Conservation (phyloP, 2,329 filamentous ascomycete genomes). For the Davidsoniella virescens region DNA sequence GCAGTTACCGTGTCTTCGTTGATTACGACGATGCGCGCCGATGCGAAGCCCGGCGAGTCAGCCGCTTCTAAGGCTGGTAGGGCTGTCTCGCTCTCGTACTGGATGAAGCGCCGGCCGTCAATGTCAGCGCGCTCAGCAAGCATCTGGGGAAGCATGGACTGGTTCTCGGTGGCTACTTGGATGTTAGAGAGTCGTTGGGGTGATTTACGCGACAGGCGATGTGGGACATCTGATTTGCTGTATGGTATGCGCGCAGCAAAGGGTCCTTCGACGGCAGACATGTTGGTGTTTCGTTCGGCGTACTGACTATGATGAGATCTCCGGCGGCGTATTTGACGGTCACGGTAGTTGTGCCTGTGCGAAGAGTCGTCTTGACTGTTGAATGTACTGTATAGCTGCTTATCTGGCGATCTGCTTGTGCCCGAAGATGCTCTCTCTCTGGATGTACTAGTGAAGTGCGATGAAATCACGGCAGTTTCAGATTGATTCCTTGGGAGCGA, state of each 20-base stretch:
- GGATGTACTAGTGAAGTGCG: no score
- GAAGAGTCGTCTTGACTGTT: no score
- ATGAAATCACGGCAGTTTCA: no score
- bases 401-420: no score
- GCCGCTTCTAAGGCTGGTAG: not conserved
- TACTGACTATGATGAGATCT: no score
- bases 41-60: not conserved
- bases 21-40: not conserved
- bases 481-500: no score
- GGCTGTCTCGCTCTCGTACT: not conserved
- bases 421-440: no score
- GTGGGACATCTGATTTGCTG: not conserved
- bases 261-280: no score
- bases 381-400: no score
- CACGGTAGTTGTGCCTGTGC: no score
- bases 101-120: not conserved
- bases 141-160: not conserved
- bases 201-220: not conserved
- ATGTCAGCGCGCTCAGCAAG: conserved; percentile 1
- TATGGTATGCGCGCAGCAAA: not conserved
- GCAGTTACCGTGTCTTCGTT: conserved; percentile 5
- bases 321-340: no score
- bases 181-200: not conserved
- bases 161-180: not conserved
- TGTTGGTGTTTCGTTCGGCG: no score